These are phyloP conservation scores for Microdochium trichocladiopsis DNA, from an alignment of 2,329 filamentous ascomycete genomes.

Conservation along the genomic window DNA sequence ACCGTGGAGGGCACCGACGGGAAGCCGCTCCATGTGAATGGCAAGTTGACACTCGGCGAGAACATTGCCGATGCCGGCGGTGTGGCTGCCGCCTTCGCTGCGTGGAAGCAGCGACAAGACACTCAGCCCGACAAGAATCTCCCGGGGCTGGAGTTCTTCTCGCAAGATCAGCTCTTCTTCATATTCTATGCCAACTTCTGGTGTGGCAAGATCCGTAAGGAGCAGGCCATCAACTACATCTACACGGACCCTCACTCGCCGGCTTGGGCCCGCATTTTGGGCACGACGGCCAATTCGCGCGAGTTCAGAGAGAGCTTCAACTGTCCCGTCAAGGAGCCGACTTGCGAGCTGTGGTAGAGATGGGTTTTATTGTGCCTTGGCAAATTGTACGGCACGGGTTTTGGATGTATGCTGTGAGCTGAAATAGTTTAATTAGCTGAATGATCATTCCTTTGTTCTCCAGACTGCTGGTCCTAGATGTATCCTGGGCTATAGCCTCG, in stretches of 20 bases:
- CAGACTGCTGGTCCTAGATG: too few species aligned
- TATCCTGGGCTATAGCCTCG: too few species aligned
- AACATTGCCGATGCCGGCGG: slow-evolving; percentile 62
- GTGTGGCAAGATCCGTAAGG: slow-evolving; percentile 58
- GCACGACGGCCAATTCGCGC: slow-evolving; percentile 59
- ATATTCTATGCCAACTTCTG: slow-evolving; percentile 55
- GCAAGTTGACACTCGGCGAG: slow-evolving; percentile 54
- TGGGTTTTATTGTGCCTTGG: too few species aligned
- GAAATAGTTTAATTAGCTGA: too few species aligned
- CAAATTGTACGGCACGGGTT: too few species aligned
- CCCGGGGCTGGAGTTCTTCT: slow-evolving; percentile 49
- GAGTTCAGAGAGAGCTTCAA: slow-evolving; percentile 63
- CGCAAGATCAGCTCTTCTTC: slow-evolving; percentile 58
- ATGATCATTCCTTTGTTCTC: too few species aligned
- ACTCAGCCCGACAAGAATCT: slow-evolving; percentile 40
- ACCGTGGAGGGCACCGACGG: slow-evolving; percentile 46
- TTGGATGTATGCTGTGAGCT: too few species aligned
- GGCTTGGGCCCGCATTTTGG: slow-evolving; percentile 51
- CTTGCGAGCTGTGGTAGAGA: slow-evolving; percentile 60
- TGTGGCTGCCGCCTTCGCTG: slow-evolving; percentile 49
- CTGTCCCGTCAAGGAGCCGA: slow-evolving; percentile 57
- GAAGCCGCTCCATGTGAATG: slow-evolving; percentile 52
- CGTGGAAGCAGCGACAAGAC: slow-evolving; percentile 51
- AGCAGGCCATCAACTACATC: slow-evolving; percentile 48
- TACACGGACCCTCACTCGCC: slow-evolving; percentile 62